A percentile compares a stretch with the other conserved stretches of the same genome.
These are phyloP conservation scores for Furcasterigmium furcatum DNA, from an alignment of 2,329 filamentous ascomycete genomes.

Conservation along the genomic window DNA sequence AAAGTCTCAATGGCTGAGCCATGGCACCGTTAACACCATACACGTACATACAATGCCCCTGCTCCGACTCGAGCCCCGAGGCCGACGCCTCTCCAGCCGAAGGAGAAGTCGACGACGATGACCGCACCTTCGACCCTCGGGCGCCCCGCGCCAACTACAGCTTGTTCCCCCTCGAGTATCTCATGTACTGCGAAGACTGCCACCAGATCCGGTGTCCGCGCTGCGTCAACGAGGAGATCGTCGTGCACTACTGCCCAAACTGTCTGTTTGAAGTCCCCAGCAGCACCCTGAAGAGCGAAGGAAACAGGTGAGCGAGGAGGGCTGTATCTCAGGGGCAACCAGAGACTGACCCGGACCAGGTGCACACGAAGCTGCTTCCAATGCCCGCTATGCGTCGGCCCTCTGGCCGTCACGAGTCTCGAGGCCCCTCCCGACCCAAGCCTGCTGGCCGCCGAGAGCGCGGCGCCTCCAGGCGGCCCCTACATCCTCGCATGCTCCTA, in stretches of 20 bases:
- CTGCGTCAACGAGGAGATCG: slow-evolving; percentile 89
- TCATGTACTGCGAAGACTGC: slow-evolving; percentile 96
- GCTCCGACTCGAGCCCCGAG: slow-evolving; percentile 42
- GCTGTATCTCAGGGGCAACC: background rate
- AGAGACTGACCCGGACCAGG: slow-evolving; percentile 37
- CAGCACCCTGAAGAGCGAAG: slow-evolving; percentile 87
- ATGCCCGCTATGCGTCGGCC: slow-evolving; percentile 83
- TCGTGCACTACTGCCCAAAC: slow-evolving; percentile 92
- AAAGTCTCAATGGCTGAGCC: slow-evolving; percentile 2
- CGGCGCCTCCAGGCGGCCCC: slow-evolving; percentile 38
- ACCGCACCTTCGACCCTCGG: slow-evolving; percentile 81
- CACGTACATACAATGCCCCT: slow-evolving; percentile 66
- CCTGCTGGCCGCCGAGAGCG: slow-evolving; percentile 40
- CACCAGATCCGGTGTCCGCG: slow-evolving; percentile 91
- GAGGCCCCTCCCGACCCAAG: slow-evolving; percentile 50
- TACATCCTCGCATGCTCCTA: slow-evolving; percentile 85
- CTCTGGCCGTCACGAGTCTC: slow-evolving; percentile 70
- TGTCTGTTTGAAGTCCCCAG: slow-evolving; percentile 96
- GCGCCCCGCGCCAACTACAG: slow-evolving; percentile 85
- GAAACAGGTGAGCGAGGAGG: slow-evolving; percentile 70
- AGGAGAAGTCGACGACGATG: slow-evolving; percentile 61
- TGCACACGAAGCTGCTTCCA: slow-evolving; percentile 95
- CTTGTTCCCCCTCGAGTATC: slow-evolving; percentile 86
- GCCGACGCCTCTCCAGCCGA: slow-evolving; percentile 22
- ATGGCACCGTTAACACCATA: slow-evolving; percentile 57